Conservation (phyloP, 202 grass and related monocot genomes). For the Brachypodium distachyon region DNA sequence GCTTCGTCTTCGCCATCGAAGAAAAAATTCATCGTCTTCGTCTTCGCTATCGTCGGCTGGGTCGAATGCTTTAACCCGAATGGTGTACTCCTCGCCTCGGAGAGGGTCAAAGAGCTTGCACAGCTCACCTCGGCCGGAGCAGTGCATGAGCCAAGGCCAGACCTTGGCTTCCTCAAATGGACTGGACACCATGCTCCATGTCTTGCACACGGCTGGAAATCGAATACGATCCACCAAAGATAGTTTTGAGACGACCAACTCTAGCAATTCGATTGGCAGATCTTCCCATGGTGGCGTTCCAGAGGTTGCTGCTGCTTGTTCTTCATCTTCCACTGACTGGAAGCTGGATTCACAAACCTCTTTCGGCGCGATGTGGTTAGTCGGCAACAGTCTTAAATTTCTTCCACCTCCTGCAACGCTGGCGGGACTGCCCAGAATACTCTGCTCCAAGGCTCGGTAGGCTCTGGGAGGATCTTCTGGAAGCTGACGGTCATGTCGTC, state of each 20-base stretch:
- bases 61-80: not conserved
- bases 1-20: not conserved
- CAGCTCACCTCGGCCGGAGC: not conserved
- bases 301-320: not conserved
- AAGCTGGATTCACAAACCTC: not conserved
- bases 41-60: fast-evolving
- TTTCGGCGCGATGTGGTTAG: not conserved
- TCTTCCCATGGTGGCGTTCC: not conserved
- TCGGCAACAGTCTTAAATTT: not conserved
- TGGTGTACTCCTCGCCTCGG: not conserved
- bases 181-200: not conserved
- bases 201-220: not conserved
- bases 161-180: not conserved
- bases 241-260: not conserved
- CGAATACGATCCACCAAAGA: not conserved
- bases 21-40: not conserved
- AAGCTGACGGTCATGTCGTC: not conserved
- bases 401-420: not conserved
- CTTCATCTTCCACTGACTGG: not conserved
- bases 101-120: not conserved
- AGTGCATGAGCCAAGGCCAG: not conserved
- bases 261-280: not conserved
- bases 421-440: not conserved
- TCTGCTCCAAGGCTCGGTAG: not conserved
- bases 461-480: not conserved